These are phyloP conservation scores for Sphaerosporella brunnea DNA, from an alignment of 495 filamentous ascomycete genomes.

Conservation along the genomic window DNA sequence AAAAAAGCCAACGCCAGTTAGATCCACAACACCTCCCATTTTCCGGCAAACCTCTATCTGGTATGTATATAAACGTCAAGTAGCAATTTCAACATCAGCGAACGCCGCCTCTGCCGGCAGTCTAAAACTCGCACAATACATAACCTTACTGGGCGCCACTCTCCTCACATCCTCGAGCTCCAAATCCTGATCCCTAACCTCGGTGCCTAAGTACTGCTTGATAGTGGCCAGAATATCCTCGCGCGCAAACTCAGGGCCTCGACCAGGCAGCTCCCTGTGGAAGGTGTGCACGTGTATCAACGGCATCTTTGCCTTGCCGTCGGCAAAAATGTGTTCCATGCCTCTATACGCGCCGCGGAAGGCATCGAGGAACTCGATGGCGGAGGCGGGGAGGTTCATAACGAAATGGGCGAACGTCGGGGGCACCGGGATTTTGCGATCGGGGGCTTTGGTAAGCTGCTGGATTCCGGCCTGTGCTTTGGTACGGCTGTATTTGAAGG, in stretches of 20 bases:
- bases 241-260: constrained; percentile 9
- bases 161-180: constrained; percentile 60
- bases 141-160: constrained; percentile 82
- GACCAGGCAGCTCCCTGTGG: constrained; percentile 9
- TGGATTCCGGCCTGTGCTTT: constrained; percentile 29
- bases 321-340: constrained; percentile 45
- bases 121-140: constrained; percentile 90
- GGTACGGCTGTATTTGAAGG: constrained; percentile 9
- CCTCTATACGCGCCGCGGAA: constrained; percentile 68
- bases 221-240: constrained; percentile 15
- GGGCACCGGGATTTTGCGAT: constrained; percentile 37
- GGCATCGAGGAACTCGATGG: constrained; percentile 65
- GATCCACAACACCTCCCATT: no score
- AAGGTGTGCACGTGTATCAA: constrained; percentile 63
- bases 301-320: constrained; percentile 39
- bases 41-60: no score
- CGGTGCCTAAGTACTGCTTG: constrained; percentile 10
- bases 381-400: constrained; percentile 88
- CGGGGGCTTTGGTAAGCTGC: constrained; percentile 25
- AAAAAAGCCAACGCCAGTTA: no score
- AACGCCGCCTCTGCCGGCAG: constrained; percentile 72
- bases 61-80: no score
- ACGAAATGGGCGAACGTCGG: constrained; percentile 74
- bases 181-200: constrained; percentile 37
- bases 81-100: constrained; percentile 15